These are phyloP conservation scores for Cetradonia linearis DNA, from an alignment of 495 filamentous ascomycete species.

Conservation along the genomic window DNA sequence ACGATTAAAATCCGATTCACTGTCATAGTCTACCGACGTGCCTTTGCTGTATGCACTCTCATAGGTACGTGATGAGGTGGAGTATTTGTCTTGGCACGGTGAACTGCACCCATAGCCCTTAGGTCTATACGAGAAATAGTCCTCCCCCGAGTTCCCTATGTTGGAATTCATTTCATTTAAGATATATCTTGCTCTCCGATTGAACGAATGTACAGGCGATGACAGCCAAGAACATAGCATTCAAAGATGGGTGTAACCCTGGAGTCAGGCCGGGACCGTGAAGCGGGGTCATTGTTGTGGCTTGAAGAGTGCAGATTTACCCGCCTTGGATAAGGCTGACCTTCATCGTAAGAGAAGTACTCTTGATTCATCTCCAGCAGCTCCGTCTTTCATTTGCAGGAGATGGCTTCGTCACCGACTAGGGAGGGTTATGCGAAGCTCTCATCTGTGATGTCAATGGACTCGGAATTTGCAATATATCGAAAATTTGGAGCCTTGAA, in stretches of 20 bases:
- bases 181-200: no score
- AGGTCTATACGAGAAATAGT: no score
- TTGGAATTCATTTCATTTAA: no score
- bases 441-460: conserved; percentile 1
- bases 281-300: no score
- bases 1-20: no score
- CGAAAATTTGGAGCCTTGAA: conserved; percentile 10
- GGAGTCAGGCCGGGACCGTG: no score
- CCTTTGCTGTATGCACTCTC: background rate
- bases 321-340: background rate
- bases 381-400: background rate
- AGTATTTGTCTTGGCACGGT: background rate
- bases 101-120: no score
- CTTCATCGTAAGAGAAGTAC: background rate
- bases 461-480: conserved; percentile 8
- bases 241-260: no score
- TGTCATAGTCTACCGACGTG: background rate
- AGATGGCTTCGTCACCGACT: background rate
- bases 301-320: background rate
- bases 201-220: no score
- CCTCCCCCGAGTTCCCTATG: no score
- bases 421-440: conserved; percentile 12
- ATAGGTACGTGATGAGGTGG: background rate
- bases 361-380: background rate
- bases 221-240: no score